These are phyloP conservation scores for Amanita phalloides DNA, from an alignment of 768 basidiomycete genomes.

Conservation along the genomic window DNA sequence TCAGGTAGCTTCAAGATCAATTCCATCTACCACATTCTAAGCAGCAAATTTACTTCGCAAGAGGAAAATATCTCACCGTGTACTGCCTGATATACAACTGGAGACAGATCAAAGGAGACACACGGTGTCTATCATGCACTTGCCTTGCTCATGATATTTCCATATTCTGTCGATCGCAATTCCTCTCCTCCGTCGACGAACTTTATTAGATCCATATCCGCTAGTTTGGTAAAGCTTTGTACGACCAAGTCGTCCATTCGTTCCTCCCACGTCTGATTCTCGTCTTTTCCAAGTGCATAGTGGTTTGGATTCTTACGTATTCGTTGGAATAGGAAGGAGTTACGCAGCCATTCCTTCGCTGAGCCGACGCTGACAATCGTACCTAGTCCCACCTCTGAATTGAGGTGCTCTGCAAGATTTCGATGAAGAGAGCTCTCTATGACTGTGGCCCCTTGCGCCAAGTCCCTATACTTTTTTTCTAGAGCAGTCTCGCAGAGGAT, in stretches of 20 bases:
- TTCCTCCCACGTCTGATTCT: constrained; percentile 56
- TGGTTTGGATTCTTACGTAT: constrained; percentile 74
- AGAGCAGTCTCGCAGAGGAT: constrained; percentile 72
- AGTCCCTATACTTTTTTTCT: constrained; percentile 58
- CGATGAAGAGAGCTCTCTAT: constrained; percentile 81
- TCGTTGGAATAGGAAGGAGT: constrained; percentile 80
- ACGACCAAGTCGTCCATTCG: constrained; percentile 65
- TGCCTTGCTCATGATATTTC: constrained; percentile 85
- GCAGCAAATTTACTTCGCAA: not conserved
- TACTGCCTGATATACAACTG: constrained; percentile 69
- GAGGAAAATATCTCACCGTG: constrained; percentile 30
- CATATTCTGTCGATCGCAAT: constrained; percentile 60
- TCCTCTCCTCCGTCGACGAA: constrained; percentile 28
- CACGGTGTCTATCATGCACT: constrained; percentile 1
- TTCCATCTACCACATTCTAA: constrained; percentile 41
- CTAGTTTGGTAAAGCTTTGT: constrained; percentile 50
- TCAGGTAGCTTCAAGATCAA: constrained; percentile 49
- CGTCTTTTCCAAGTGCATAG: constrained; percentile 55
- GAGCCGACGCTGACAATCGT: constrained; percentile 63
- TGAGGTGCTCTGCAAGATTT: constrained; percentile 84
- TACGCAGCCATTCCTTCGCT: constrained; percentile 76
- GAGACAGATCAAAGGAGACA: not conserved
- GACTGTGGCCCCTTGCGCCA: constrained; percentile 61
- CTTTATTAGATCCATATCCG: constrained; percentile 49
- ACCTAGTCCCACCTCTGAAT: constrained; percentile 83